Evolutionary conservation across 768 basidiomycete genomes (phyloP).

Genomic region (Amanita molliuscula): DNA sequence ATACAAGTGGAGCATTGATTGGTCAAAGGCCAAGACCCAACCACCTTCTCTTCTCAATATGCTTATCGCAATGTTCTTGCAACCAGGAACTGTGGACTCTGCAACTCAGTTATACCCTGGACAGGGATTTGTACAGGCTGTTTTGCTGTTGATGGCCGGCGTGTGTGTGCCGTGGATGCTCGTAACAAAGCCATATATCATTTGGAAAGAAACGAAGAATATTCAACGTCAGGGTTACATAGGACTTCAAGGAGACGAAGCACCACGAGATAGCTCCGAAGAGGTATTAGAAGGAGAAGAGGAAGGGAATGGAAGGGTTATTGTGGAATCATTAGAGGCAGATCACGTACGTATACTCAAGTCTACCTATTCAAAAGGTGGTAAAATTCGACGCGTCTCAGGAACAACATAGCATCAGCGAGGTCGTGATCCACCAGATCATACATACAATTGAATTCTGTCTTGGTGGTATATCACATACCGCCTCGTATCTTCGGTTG

Average conservation of each 20-base stretch:
- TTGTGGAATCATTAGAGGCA: conserved; percentile 63
- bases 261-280: conserved; percentile 41
- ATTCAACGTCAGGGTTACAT: conserved; percentile 81
- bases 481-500: conserved; percentile 84
- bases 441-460: conserved; percentile 99
- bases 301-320: conserved; percentile 66
- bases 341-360: conserved; percentile 31
- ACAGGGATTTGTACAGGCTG: conserved; percentile 74
- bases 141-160: conserved; percentile 67
- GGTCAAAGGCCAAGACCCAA: conserved; percentile 53
- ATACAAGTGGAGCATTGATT: conserved; percentile 96
- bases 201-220: conserved; percentile 83
- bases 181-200: conserved; percentile 82
- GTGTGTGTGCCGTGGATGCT: conserved; percentile 96
- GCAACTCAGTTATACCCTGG: conserved; percentile 72
- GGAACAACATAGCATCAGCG: conserved; percentile 88
- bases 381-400: conserved; percentile 14
- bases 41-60: conserved; percentile 93
- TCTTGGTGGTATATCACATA: conserved; percentile 97
- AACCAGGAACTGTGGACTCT: conserved; percentile 70
- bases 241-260: conserved; percentile 50
- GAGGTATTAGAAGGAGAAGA: conserved; percentile 67
- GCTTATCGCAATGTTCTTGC: conserved; percentile 94
- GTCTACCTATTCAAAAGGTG: conserved; percentile 2
- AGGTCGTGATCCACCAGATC: conserved; percentile 92